Percentiles rank a stretch among this genome's conserved stretches.
Evolutionary conservation across 768 basidiomycete species (phyloP).

Genomic region (Lactarius sanguifluus): DNA sequence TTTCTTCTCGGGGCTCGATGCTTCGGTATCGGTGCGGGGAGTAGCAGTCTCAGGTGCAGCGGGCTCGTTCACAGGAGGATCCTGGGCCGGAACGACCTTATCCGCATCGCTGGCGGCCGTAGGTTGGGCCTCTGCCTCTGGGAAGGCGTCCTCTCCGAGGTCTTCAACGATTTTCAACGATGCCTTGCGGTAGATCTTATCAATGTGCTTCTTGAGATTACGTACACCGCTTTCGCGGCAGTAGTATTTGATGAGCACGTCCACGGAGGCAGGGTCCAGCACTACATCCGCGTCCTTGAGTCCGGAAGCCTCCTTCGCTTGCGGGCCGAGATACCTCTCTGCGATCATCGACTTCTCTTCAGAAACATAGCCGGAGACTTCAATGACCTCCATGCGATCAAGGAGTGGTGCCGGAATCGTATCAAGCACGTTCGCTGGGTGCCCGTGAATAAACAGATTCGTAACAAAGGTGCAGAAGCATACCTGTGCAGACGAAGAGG

Average conservation of each 20-base stretch:
- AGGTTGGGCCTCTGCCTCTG: conserved; percentile 54
- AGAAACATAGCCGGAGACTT: conserved; percentile 92
- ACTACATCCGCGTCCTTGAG: conserved; percentile 81
- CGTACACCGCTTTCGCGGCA: conserved; percentile 96
- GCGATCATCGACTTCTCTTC: conserved; percentile 92
- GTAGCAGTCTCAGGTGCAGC: conserved; percentile 33
- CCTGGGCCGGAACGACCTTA: conserved; percentile 53
- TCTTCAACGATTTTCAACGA: conserved; percentile 89
- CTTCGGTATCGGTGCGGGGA: conserved; percentile 28
- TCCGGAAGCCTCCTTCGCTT: conserved; percentile 89
- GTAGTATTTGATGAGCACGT: conserved; percentile 92
- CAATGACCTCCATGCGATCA: conserved; percentile 95
- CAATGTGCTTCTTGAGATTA: conserved; percentile 97
- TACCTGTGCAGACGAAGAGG: conserved; percentile 92
- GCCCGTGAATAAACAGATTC: conserved; percentile 8
- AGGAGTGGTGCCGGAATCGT: conserved; percentile 93
- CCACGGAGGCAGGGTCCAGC: conserved; percentile 74
- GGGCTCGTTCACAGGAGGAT: conserved; percentile 45
- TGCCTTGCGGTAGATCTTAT: conserved; percentile 98
- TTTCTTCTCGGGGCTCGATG: conserved; percentile 36
- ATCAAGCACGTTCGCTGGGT: conserved; percentile 78
- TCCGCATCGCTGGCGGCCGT: conserved; percentile 26
- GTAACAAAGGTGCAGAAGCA: conserved; percentile 18
- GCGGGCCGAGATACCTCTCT: conserved; percentile 83
- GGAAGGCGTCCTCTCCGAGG: conserved; percentile 81